Percentiles rank a stretch among this genome's conserved stretches.
Conservation (phyloP, 805 yeast genomes). For the Ogataea nonfermentans region DNA sequence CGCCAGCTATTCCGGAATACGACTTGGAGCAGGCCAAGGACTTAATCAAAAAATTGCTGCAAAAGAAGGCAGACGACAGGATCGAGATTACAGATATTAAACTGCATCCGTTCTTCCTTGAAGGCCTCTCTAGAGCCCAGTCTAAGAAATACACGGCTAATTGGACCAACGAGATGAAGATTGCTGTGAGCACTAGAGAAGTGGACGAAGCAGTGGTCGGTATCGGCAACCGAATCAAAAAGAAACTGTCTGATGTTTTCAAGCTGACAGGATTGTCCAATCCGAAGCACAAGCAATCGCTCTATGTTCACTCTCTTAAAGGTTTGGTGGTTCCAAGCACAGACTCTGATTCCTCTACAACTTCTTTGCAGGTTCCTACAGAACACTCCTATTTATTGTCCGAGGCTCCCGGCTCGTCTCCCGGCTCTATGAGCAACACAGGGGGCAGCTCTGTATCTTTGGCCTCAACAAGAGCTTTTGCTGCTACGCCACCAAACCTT, state of each 20-base stretch:
- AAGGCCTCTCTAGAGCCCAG: conserved; percentile 30
- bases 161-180: conserved; percentile 39
- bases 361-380: conserved; percentile 5
- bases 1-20: conserved; percentile 20
- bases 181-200: conserved; percentile 64
- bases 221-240: conserved; percentile 64
- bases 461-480: conserved; percentile 1
- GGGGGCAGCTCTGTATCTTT: conserved; percentile 1
- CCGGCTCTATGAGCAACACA: conserved; percentile 1
- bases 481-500: conserved; percentile 1
- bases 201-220: conserved; percentile 78
- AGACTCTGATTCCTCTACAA: conserved; percentile 17
- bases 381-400: conserved; percentile 18
- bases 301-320: conserved; percentile 20
- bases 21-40: conserved; percentile 49
- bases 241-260: conserved; percentile 45
- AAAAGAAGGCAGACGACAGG: conserved; percentile 67
- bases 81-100: conserved; percentile 71
- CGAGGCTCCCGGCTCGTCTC: conserved; percentile 15
- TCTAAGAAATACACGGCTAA: conserved; percentile 29
- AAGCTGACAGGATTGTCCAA: conserved; percentile 18
- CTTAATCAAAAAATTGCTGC: conserved; percentile 57
- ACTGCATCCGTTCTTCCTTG: conserved; percentile 61
- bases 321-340: conserved; percentile 14
- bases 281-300: conserved; percentile 16